Base-by-base conservation (phyloP, 2,329 filamentous ascomycete genomes). In the Nectriaceae sp. region DNA sequence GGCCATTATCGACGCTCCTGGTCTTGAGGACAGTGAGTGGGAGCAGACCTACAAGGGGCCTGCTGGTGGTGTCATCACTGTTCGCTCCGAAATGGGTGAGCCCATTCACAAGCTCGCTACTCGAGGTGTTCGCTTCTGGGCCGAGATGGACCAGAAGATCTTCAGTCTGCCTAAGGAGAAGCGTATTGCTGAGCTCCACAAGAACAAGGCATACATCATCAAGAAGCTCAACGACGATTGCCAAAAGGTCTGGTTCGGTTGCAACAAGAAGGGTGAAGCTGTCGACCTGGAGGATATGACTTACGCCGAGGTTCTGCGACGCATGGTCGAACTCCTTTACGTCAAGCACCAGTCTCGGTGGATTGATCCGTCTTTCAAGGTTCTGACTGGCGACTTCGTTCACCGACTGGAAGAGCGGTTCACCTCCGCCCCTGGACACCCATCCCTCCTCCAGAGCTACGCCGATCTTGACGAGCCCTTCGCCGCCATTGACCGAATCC, bases 51-150 rank as follows among this genome's bases (percentile, higher is more conserved):
- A 96, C 77, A 90, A 93, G 75, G 90, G 89, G 16, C 80, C 91
- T 21, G 88, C 92, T 48, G 94, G 94, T 63, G 94, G 94, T 68
- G 85, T 99, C 55, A 93, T 99, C 63, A 99, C 94, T 21, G 94
- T 99, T 41, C 85, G 91, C 56, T 99, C 94, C 1, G 94, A 99
- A 74, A 99, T 99, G 95, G 95, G 94, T 39, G 94, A 99, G 78
- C 95, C 94, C 5, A 99, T 99, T 54, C 94, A 99, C 78, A 99
- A 99, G 77, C 83, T 99, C 50, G 95, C 94, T 15, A 99, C 94
- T 41, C 88, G 95, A 50, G 94, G 94, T 81, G 92, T 99, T 40
- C 78, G 84, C 46, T 96, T 99, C 78, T 99, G 94, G 94, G 87
- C 91, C 42, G 95, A 99, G 75, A 96, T 99, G 91, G 94, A 99